These are phyloP conservation scores for Skeletonema costatum DNA, from an alignment of 108 stramenopile genomes.

Conservation along the genomic window DNA sequence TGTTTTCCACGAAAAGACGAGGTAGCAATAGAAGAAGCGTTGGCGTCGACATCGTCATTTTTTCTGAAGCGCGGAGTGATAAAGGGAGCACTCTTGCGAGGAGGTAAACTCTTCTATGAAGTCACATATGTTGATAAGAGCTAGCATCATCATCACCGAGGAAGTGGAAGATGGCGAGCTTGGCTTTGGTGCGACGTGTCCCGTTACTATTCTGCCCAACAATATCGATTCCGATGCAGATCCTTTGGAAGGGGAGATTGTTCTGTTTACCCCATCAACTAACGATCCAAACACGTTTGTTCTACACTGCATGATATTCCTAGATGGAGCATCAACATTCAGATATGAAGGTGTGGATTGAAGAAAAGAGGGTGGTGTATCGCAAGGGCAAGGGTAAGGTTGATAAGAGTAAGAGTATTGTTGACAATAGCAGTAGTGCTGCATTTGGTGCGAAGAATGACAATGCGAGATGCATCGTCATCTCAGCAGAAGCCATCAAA, in stretches of 20 bases:
- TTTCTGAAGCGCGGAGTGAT: neutral
- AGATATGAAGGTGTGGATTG: neutral
- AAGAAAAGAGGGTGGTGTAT: neutral
- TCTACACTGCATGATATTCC: neutral
- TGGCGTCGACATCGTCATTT: neutral
- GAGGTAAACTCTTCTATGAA: neutral
- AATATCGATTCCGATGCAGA: neutral
- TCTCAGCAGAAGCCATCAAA: neutral
- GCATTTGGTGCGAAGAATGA: neutral
- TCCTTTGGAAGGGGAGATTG: neutral
- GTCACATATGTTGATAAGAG: neutral
- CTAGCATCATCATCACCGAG: neutral
- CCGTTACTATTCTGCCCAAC: neutral
- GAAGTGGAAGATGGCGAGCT: neutral
- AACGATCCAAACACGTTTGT: neutral
- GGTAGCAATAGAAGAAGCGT: no score
- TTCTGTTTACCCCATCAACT: neutral
- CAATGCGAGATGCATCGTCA: neutral
- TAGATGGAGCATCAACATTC: neutral
- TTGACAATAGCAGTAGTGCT: neutral
- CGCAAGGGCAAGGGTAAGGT: no score
- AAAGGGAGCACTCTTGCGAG: neutral
- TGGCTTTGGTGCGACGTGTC: neutral
- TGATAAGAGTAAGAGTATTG: neutral
- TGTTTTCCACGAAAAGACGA: no score